Conservation (phyloP, 768 basidiomycete species). For the Leucosporidium yakuticum region DNA sequence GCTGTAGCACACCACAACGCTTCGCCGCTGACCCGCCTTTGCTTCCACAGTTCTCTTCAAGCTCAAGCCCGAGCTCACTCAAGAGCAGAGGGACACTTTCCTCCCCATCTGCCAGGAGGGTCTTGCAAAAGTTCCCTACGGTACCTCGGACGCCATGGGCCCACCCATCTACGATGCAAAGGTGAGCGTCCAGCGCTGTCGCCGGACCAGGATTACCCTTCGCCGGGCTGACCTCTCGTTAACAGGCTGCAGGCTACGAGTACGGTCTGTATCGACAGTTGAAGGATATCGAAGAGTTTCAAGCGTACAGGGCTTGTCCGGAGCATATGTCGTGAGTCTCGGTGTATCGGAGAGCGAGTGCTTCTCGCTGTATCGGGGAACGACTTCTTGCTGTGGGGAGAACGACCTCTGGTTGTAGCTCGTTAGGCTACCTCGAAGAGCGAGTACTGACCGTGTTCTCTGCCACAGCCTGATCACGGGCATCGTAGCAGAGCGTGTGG, state of each 20-base stretch:
- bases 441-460: neutral
- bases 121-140: slow-evolving; percentile 29
- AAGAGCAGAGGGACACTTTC: slow-evolving; percentile 22
- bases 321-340: slow-evolving; percentile 21
- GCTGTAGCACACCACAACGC: neutral
- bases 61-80: slow-evolving; percentile 26
- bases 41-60: slow-evolving; percentile 27
- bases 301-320: slow-evolving; percentile 15
- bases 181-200: neutral
- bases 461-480: slow-evolving; percentile 17
- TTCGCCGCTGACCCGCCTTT: neutral
- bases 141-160: slow-evolving; percentile 14
- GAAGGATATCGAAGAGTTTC: slow-evolving; percentile 25
- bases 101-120: slow-evolving; percentile 23
- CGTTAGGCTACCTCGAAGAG: no score
- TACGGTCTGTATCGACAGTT: slow-evolving; percentile 17
- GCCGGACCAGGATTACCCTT: neutral
- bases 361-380: no score
- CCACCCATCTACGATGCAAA: slow-evolving; percentile 17
- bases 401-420: no score
- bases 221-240: neutral
- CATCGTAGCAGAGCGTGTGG: slow-evolving; percentile 13
- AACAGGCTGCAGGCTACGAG: slow-evolving; percentile 7
- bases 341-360: no score
- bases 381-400: no score